Evolutionary conservation across 2,329 filamentous ascomycete genomes (phyloP).

Genomic region (Fusarium globosum): DNA sequence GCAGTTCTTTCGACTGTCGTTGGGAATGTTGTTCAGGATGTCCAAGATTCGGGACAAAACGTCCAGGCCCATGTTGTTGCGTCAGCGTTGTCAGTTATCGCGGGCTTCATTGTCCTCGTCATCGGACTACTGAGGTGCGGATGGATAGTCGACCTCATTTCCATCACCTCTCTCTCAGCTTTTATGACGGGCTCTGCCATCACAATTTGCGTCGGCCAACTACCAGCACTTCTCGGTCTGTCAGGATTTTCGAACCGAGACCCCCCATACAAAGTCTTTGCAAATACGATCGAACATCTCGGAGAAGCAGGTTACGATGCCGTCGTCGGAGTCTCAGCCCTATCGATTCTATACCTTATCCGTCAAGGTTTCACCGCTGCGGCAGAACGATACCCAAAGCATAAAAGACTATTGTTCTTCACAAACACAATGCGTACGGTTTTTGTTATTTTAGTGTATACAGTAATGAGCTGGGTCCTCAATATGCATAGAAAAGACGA

Average conservation of each 20-base stretch:
- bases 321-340: slow-evolving; percentile 85
- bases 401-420: slow-evolving; percentile 86
- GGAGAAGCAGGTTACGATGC: slow-evolving; percentile 78
- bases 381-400: slow-evolving; percentile 75
- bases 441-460: slow-evolving; percentile 93
- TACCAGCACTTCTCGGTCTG: slow-evolving; percentile 85
- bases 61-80: slow-evolving; percentile 75
- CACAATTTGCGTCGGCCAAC: slow-evolving; percentile 86
- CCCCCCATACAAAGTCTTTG: slow-evolving; percentile 83
- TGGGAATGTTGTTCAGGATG: slow-evolving; percentile 80
- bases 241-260: slow-evolving; percentile 78
- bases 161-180: slow-evolving; percentile 87
- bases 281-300: slow-evolving; percentile 82
- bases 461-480: slow-evolving; percentile 86
- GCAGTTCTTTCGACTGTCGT: slow-evolving; percentile 94
- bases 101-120: slow-evolving; percentile 79
- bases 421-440: slow-evolving; percentile 88
- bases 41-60: slow-evolving; percentile 66
- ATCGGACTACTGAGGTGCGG: slow-evolving; percentile 84
- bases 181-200: slow-evolving; percentile 98
- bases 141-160: slow-evolving; percentile 94
- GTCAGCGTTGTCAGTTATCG: slow-evolving; percentile 80
- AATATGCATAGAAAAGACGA: slow-evolving; percentile 75
- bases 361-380: slow-evolving; percentile 71
- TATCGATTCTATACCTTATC: slow-evolving; percentile 81